phyloP scores from a whole-genome alignment of 305 asterid genomes.

The Stenogyne calaminthoides region DNA sequence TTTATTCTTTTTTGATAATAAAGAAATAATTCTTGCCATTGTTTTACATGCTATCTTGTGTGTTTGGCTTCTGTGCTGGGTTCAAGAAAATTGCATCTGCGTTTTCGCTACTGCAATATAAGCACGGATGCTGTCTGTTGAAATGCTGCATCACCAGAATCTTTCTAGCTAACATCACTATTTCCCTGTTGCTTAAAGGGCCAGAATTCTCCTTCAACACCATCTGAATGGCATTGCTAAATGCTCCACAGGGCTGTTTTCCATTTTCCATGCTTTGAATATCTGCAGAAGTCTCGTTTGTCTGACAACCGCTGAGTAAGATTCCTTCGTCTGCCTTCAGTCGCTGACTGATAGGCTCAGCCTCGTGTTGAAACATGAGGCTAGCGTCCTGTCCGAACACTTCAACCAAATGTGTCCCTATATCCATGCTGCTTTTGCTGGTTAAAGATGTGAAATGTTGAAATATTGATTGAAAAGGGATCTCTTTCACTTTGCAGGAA shows the following conservation, averaged over 20 bases:
- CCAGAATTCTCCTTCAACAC: conserved; percentile 57
- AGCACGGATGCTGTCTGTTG: conserved; percentile 74
- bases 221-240: conserved; percentile 64
- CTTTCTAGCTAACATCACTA: conserved; percentile 64
- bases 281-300: conserved; percentile 74
- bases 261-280: conserved; percentile 33
- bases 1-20: neutral
- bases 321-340: conserved; percentile 71
- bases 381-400: conserved; percentile 66
- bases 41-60: conserved; percentile 22
- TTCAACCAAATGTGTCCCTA: conserved; percentile 62
- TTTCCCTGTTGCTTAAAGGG: conserved; percentile 54
- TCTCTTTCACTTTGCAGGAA: conserved; percentile 44
- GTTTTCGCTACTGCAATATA: conserved; percentile 74
- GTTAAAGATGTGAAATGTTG: conserved; percentile 58
- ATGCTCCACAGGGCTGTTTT: conserved; percentile 69
- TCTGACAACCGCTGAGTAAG: conserved; percentile 78
- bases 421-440: conserved; percentile 50
- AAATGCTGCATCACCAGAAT: conserved; percentile 48
- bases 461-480: conserved; percentile 53
- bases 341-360: conserved; percentile 33
- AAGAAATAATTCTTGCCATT: neutral
- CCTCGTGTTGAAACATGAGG: conserved; percentile 43
- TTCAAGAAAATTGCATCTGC: conserved; percentile 66
- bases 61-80: conserved; percentile 31